A percentile compares a stretch with the other conserved stretches of the same genome.
Conservation (phyloP, 2,329 filamentous ascomycete genomes). For the Chlorencoelia australis region DNA sequence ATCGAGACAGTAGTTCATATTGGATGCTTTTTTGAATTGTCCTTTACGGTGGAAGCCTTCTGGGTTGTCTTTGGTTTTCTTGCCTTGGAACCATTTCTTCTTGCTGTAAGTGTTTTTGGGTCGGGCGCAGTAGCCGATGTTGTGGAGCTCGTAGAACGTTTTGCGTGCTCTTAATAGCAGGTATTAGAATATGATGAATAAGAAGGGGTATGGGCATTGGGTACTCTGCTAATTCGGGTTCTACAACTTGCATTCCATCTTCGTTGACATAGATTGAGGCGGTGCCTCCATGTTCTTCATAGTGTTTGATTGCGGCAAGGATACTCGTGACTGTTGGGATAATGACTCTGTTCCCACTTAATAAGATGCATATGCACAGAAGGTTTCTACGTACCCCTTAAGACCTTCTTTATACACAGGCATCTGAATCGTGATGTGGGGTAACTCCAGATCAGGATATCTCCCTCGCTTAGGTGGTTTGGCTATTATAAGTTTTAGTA, state of each 20-base stretch:
- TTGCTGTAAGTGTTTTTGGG: constrained; percentile 26
- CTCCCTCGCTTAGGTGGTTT: constrained; percentile 28
- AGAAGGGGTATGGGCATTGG: background rate
- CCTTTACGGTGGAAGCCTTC: constrained; percentile 42
- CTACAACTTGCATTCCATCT: constrained; percentile 51
- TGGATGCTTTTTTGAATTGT: constrained; percentile 66
- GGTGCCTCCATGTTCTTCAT: constrained; percentile 50
- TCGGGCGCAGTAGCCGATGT: constrained; percentile 46
- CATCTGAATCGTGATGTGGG: constrained; percentile 38
- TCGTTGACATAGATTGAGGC: constrained; percentile 61
- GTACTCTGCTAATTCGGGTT: constrained; percentile 15
- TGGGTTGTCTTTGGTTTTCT: constrained; percentile 6
- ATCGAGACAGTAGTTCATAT: constrained; percentile 57
- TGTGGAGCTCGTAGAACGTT: constrained; percentile 47
- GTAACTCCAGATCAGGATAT: constrained; percentile 16
- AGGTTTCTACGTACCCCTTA: constrained; percentile 9
- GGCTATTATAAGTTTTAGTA: constrained; percentile 14
- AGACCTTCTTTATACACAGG: constrained; percentile 40
- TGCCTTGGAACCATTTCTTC: constrained; percentile 8
- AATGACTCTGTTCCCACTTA: constrained; percentile 32
- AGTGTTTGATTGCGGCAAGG: constrained; percentile 46
- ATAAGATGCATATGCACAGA: too few species aligned
- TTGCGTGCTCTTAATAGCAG: constrained; percentile 37
- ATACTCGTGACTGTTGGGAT: constrained; percentile 47
- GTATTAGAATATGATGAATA: background rate